Base-by-base conservation (phyloP, 2,329 filamentous ascomycete genomes). In the Colletotrichum tamarilloi region DNA sequence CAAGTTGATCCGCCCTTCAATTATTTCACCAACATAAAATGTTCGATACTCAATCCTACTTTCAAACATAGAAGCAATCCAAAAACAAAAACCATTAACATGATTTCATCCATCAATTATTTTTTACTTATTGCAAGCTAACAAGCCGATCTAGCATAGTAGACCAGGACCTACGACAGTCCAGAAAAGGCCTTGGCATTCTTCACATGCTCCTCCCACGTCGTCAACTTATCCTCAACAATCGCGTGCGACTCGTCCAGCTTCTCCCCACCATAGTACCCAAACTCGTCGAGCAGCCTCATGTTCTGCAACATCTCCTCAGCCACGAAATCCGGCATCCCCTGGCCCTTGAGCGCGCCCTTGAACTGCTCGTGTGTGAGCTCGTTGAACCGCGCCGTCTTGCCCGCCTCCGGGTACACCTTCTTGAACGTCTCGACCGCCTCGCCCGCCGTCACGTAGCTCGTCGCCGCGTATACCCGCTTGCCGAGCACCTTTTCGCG, bases 261-360 rank as follows among this genome's bases (percentile, higher is more conserved):
- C 53, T 78, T 77, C 38, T 78, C 82, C 1, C 81, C 81, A 5
- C 71, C 81, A 42, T 83, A 86, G 74, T 86, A 86, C 1, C 84
- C 84, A 5, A 81, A 83, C 22, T 83, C 81, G 35, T 82, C 79
- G n/a, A 86, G 72, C 8, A 86, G 77, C n/a, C 81, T 75, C 78
- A 85, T 81, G 69, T 85, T 86, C 77, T 86, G 84, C 14, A 83
- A 68, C 75, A 86, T 59, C 74, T 86, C 85, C 63, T 82, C 75
- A 1, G 79, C 78, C 76, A 79, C 80, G 32, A 76, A 76, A 14
- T 67, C 67, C 5, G 76, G 73, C 62, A 75, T 70, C 58, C 73
- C 70, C 57, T 52, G 12, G 1, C 75, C 59, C 1, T 79, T 76
- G 12, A 85, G 63, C 67, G 81, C 82, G 0, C 79, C 78, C 74